A percentile compares a stretch with the other conserved stretches of the same genome.
These are phyloP conservation scores for Yamadazyma philogaea DNA, from an alignment of 805 yeast species.

Conservation along the genomic window DNA sequence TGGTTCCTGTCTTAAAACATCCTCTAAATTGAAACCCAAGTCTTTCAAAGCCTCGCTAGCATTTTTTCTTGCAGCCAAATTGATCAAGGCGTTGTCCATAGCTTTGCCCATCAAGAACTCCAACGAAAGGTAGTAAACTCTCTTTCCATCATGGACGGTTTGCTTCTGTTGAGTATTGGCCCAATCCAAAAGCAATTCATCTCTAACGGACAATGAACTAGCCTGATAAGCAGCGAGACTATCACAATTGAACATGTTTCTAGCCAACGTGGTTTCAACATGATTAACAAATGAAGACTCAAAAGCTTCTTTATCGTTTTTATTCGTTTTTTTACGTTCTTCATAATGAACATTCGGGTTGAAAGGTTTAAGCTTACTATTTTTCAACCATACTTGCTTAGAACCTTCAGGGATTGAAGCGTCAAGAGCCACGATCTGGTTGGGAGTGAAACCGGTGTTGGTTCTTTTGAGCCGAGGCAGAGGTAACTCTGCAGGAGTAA, in stretches of 20 bases:
- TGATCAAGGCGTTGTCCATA: constrained; percentile 88
- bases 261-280: constrained; percentile 88
- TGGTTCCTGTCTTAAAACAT: constrained; percentile 78
- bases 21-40: constrained; percentile 86
- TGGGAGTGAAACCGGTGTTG: constrained; percentile 86
- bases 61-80: constrained; percentile 62
- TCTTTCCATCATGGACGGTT: constrained; percentile 76
- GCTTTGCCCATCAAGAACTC: constrained; percentile 96
- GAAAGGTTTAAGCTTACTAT: constrained; percentile 44
- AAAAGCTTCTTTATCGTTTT: constrained; percentile 49
- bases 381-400: constrained; percentile 74
- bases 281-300: constrained; percentile 72
- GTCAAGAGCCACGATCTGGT: constrained; percentile 81
- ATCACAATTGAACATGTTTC: constrained; percentile 90
- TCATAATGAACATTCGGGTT: constrained; percentile 18
- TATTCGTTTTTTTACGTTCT: constrained; percentile 31
- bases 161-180: constrained; percentile 89
- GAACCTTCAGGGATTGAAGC: constrained; percentile 76
- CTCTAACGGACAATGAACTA: constrained; percentile 73
- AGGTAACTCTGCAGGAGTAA: constrained; percentile 38
- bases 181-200: constrained; percentile 81
- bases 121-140: constrained; percentile 81
- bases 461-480: constrained; percentile 61
- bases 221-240: constrained; percentile 91
- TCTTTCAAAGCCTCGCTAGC: constrained; percentile 50